Evolutionary conservation across 2,329 filamentous ascomycete species (phyloP), one percentile per base, ranked within the genome.

Genomic region (Aspergillus awamori): DNA sequence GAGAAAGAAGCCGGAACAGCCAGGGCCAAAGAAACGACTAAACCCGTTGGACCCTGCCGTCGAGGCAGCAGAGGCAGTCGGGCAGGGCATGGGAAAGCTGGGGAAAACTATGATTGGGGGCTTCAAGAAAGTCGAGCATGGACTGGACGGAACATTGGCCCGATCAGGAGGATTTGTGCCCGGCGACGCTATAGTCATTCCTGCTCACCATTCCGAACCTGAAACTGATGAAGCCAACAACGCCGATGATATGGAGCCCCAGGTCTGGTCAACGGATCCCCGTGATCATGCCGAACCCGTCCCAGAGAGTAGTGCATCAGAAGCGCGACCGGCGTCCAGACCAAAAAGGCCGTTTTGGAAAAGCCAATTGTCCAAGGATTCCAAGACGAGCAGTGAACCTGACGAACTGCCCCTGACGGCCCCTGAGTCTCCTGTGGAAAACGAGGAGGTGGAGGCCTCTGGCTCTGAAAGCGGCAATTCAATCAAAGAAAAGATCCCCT

Each of bases 31-130:
- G 17, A 64, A 68, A 55, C 59, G 65, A 41, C 58, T 62, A 28
- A 75, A 72, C 38, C 63, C 70, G 5, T 67, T 77, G 22, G 77
- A 85, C 52, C 82, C 82, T 5, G 72, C 83, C 8, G 68, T 85
- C 26, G 82, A 81, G 24, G 77, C 82, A 22, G 83, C 85, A 54
- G 81, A 79, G n/a, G 79, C 78, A 24, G 79, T 86, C 22, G 81
- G 82, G 4, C 77, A 82, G 47, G 81, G 81, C 13, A 72, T 83
- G 43, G 76, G 73, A 17, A 80, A 77, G 58, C 56, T 84, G 33
- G 80, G 81, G 4, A 80, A 77, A 62, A 73, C 77, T 4, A 71
- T 83, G 5, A 68, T 80, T n/a, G 78, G 78, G 28, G 76, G 77
- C 3, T 64, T 81, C 33, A 79, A 73, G 53, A 79, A 75, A 56